Evolutionary conservation across 106 monocot genomes (phyloP).

Genomic region (Allium fistulosum): DNA sequence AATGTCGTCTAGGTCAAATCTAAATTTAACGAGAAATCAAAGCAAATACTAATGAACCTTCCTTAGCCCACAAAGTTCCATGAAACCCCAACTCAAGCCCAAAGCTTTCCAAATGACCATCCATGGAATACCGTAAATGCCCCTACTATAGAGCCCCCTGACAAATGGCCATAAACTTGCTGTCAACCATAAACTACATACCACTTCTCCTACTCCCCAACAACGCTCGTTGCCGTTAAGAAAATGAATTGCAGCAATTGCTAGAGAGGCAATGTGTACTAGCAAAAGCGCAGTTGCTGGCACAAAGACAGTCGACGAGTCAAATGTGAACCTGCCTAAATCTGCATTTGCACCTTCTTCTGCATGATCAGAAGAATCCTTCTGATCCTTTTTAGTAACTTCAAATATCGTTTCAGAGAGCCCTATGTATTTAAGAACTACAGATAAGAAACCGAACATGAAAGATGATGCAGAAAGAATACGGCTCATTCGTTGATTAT

Average conservation of each 20-base stretch:
- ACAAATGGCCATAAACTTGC: constrained; percentile 48
- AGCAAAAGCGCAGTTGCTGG: constrained; percentile 31
- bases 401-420: constrained; percentile 46
- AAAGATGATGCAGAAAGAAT: constrained; percentile 19
- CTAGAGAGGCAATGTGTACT: constrained; percentile 18
- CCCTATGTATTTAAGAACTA: constrained; percentile 30
- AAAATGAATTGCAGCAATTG: not conserved
- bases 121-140: constrained; percentile 55
- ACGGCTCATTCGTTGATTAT: constrained; percentile 49
- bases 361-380: not conserved
- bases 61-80: constrained; percentile 2
- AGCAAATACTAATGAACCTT: too few species aligned
- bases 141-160: constrained; percentile 38
- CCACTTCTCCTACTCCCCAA: constrained; percentile 27
- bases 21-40: too few species aligned
- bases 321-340: constrained; percentile 46
- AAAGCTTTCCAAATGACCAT: constrained; percentile 27
- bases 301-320: constrained; percentile 41
- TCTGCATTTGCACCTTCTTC: constrained; percentile 4
- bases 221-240: not conserved
- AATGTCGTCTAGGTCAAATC: too few species aligned
- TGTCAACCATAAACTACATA: constrained; percentile 27
- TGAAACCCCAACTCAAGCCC: constrained; percentile 16
- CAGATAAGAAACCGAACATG: constrained; percentile 36
- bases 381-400: constrained; percentile 49